Evolutionary conservation across 1,284 basidiomycete genomes (phyloP).

Genomic region (Ustilago curta): DNA sequence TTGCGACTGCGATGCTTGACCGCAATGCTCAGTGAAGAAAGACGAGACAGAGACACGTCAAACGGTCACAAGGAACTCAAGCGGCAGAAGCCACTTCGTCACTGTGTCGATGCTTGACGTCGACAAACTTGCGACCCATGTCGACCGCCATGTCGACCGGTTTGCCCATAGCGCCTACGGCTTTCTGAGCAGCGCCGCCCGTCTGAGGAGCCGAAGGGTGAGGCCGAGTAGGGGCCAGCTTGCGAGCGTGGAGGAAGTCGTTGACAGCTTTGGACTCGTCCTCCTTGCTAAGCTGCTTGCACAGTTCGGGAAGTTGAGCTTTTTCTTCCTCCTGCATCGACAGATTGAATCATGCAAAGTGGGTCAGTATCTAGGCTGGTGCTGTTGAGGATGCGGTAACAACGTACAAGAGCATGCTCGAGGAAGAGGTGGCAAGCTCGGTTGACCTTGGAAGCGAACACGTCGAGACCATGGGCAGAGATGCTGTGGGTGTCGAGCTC

Average conservation of each 20-base stretch:
- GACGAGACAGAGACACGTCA: background rate
- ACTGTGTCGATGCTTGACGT: conserved; percentile 36
- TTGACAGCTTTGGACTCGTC: conserved; percentile 47
- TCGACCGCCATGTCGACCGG: conserved; percentile 23
- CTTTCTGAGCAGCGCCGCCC: conserved; percentile 56
- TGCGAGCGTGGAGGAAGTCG: conserved; percentile 53
- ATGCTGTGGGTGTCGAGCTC: conserved; percentile 41
- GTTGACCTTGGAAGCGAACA: conserved; percentile 39
- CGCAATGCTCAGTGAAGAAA: background rate
- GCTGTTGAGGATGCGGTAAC: background rate
- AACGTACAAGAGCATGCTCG: conserved; percentile 33
- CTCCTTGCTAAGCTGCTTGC: conserved; percentile 31
- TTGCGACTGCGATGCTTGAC: background rate
- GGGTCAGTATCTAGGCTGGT: background rate
- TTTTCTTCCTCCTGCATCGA: conserved; percentile 43
- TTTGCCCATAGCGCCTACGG: conserved; percentile 36
- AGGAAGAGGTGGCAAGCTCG: conserved; percentile 53
- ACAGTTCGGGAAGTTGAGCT: conserved; percentile 32
- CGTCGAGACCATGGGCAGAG: conserved; percentile 23
- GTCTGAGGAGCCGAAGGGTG: conserved; percentile 60
- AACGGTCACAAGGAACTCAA: background rate
- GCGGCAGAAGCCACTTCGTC: conserved; percentile 11
- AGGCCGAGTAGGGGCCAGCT: conserved; percentile 54
- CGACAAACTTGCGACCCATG: conserved; percentile 29
- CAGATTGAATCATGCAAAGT: background rate